Percentiles rank a stretch among this genome's conserved stretches.
These are phyloP conservation scores for Inosperma sp. DNA, from an alignment of 768 basidiomycete species.

Conservation along the genomic window DNA sequence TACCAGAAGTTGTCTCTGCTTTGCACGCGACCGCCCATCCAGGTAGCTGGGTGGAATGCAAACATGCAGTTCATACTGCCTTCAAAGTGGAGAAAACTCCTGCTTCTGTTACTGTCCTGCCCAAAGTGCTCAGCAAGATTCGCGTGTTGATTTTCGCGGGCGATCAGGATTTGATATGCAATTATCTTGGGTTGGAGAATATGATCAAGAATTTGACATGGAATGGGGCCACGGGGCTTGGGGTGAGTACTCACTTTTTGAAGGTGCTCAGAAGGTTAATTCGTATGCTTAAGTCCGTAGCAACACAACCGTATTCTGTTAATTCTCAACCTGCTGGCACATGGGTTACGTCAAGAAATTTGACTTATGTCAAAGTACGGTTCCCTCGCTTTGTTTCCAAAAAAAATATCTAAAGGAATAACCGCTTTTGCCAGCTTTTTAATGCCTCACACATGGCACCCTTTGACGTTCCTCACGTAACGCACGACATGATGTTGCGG, in stretches of 20 bases:
- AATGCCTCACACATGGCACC: slow-evolving; percentile 97
- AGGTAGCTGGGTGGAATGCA: slow-evolving; percentile 87
- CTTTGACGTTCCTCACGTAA: slow-evolving; percentile 77
- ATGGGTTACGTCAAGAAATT: slow-evolving; percentile 84
- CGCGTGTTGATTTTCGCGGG: slow-evolving; percentile 91
- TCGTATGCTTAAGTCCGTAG: too few relatives aligned
- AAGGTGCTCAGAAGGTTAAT: too few relatives aligned
- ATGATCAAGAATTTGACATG: slow-evolving; percentile 81
- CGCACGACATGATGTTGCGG: slow-evolving; percentile 98
- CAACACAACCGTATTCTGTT: slow-evolving; percentile 72
- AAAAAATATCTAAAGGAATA: not conserved
- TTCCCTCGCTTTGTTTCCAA: not conserved
- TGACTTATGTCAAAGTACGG: slow-evolving; percentile 87
- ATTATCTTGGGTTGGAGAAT: slow-evolving; percentile 85
- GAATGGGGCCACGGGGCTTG: slow-evolving; percentile 81
- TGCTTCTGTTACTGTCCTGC: slow-evolving; percentile 73
- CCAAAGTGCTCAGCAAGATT: slow-evolving; percentile 71
- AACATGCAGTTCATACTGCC: slow-evolving; percentile 55
- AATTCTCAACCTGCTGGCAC: slow-evolving; percentile 76
- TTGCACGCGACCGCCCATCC: slow-evolving; percentile 77
- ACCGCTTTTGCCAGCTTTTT: slow-evolving; percentile 53
- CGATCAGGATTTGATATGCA: slow-evolving; percentile 96
- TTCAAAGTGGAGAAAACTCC: slow-evolving; percentile 53
- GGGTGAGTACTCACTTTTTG: slow-evolving; percentile 54
- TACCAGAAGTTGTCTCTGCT: slow-evolving; percentile 72